These are phyloP conservation scores for Rubus idaeus DNA, from an alignment of 306 rosid species.

Conservation along the genomic window DNA sequence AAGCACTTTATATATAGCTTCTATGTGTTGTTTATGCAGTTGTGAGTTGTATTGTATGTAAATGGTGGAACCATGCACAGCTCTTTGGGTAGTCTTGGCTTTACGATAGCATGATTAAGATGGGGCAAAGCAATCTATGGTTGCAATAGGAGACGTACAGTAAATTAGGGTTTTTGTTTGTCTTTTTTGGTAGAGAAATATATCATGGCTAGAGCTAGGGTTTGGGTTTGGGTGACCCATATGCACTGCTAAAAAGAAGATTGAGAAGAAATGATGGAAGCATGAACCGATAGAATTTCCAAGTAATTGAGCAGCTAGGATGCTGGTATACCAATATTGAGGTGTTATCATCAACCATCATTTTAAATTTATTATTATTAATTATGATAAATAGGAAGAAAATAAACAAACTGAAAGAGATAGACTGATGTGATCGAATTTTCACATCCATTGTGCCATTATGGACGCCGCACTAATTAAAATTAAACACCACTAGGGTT, in stretches of 20 bases:
- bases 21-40: conserved; percentile 4
- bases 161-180: background rate
- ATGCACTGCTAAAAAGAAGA: conserved; percentile 35
- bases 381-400: conserved; percentile 17
- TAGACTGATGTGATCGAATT: conserved; percentile 10
- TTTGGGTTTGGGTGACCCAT: conserved; percentile 28
- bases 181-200: conserved; percentile 16
- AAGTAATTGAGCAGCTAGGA: conserved; percentile 6
- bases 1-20: background rate
- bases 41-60: conserved; percentile 15
- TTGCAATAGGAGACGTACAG: conserved; percentile 39
- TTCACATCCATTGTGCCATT: conserved; percentile 28
- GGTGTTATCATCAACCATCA: conserved; percentile 21
- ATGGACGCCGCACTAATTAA: conserved; percentile 25
- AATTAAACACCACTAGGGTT: conserved; percentile 16
- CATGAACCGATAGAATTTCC: conserved; percentile 9
- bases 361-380: background rate
- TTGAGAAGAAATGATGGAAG: conserved; percentile 43
- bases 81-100: conserved; percentile 10
- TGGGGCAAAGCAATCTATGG: conserved; percentile 48
- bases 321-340: conserved; percentile 16
- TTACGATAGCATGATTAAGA: conserved; percentile 34
- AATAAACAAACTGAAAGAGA: conserved; percentile 2
- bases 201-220: background rate
- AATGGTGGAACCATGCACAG: background rate